A percentile compares a stretch with the other conserved stretches of the same genome.
phyloP scores from a whole-genome alignment of 2,329 filamentous ascomycete genomes.

The Fusarium tuaranense region DNA sequence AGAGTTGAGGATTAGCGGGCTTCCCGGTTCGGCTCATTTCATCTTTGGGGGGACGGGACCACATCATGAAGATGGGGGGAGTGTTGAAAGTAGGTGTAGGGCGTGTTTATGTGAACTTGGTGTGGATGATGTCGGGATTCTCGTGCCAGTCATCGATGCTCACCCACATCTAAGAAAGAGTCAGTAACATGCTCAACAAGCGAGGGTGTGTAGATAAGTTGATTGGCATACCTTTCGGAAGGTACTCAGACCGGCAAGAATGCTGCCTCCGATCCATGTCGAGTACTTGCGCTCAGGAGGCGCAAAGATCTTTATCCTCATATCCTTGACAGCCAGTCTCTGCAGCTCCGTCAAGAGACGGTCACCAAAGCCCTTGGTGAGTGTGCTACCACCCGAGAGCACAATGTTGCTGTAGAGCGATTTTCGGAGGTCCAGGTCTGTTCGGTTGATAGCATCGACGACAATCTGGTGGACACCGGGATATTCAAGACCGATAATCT shows the following conservation, averaged over 20 bases:
- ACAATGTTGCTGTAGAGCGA: conserved; percentile 96
- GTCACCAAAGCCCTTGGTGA: conserved; percentile 97
- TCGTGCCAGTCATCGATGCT: conserved; percentile 99
- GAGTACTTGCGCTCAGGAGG: conserved; percentile 98
- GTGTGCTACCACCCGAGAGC: conserved; percentile 92
- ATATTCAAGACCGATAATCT: conserved; percentile 95
- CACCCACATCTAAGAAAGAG: conserved; percentile 88
- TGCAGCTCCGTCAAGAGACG: conserved; percentile 92
- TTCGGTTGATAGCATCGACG: conserved; percentile 93
- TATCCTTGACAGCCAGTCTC: conserved; percentile 94
- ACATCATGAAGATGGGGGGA: conserved; percentile 23
- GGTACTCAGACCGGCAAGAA: conserved; percentile 94
- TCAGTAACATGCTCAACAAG: conserved; percentile 22
- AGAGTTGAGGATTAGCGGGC: background rate
- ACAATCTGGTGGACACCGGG: conserved; percentile 98
- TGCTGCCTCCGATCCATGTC: conserved; percentile 98
- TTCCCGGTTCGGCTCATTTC: conserved; percentile 14
- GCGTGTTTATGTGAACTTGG: conserved; percentile 83
- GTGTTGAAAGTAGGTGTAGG: conserved; percentile 10
- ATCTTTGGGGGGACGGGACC: conserved; percentile 5
- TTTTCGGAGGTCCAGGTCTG: conserved; percentile 95
- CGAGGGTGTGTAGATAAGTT: background rate
- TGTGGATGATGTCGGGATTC: conserved; percentile 98
- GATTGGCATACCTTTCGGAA: conserved; percentile 86
- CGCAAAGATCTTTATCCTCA: conserved; percentile 99